phyloP scores from a whole-genome alignment of 768 basidiomycete species.

The Lactarius hengduanensis region DNA sequence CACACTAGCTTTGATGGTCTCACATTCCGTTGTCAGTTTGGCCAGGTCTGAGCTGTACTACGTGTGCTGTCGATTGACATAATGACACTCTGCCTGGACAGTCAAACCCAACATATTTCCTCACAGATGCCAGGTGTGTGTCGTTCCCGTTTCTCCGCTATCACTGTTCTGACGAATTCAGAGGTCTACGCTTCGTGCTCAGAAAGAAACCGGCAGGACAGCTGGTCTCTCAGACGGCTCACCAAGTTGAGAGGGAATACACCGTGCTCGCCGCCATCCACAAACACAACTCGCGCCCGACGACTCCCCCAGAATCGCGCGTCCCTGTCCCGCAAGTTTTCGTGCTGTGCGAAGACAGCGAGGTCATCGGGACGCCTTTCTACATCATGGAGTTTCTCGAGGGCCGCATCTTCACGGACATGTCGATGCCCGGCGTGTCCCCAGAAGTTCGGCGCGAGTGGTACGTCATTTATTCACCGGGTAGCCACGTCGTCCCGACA shows the following conservation, averaged over 20 bases:
- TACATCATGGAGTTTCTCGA: slow-evolving; percentile 97
- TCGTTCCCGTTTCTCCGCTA: neutral
- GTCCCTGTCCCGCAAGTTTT: slow-evolving; percentile 88
- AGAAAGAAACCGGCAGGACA: slow-evolving; percentile 91
- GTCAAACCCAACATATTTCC: slow-evolving; percentile 97
- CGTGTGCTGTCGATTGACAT: neutral
- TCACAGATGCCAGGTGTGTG: slow-evolving; percentile 71
- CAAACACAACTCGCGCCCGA: slow-evolving; percentile 58
- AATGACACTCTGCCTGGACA: slow-evolving; percentile 34
- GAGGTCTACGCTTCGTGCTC: slow-evolving; percentile 70
- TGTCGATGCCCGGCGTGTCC: slow-evolving; percentile 66
- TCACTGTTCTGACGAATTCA: slow-evolving; percentile 7
- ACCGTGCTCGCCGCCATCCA: slow-evolving; percentile 75
- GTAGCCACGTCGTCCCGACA: neutral
- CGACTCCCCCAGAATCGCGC: slow-evolving; percentile 47
- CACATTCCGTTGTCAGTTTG: slow-evolving; percentile 54
- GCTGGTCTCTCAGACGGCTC: slow-evolving; percentile 87
- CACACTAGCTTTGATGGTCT: neutral
- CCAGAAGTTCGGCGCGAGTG: slow-evolving; percentile 65
- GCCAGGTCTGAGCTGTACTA: slow-evolving; percentile 59
- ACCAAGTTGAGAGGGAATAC: slow-evolving; percentile 95
- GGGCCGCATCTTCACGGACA: slow-evolving; percentile 91
- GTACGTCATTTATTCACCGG: slow-evolving; percentile 41
- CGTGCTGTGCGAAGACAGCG: slow-evolving; percentile 73
- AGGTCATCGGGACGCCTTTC: slow-evolving; percentile 84